These are phyloP conservation scores for Botrytis porri DNA, from an alignment of 2,329 filamentous ascomycete genomes.

Conservation along the genomic window DNA sequence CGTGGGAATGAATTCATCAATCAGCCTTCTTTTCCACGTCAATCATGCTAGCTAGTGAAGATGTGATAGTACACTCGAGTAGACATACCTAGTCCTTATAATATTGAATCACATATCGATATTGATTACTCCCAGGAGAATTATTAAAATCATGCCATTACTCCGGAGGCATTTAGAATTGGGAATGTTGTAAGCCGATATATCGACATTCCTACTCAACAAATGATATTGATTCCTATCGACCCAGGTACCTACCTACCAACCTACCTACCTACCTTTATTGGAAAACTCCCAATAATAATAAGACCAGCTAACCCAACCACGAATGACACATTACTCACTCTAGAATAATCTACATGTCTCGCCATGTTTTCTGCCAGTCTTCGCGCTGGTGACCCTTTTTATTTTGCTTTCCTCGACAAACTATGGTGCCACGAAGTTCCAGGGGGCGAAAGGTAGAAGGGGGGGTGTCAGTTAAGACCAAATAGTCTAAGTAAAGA, in stretches of 20 bases:
- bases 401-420: background rate
- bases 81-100: background rate
- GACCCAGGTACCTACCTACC: background rate
- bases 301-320: background rate
- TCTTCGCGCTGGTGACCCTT: background rate
- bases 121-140: background rate
- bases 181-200: background rate
- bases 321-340: conserved; percentile 1
- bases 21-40: background rate
- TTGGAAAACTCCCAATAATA: background rate
- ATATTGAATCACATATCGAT: background rate
- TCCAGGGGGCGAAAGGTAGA: background rate
- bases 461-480: background rate
- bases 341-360: background rate
- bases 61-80: no score
- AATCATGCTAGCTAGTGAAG: background rate
- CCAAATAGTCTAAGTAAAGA: no score
- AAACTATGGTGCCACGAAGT: conserved; percentile 8
- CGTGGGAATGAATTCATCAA: background rate
- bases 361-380: background rate
- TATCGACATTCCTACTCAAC: background rate
- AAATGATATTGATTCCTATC: background rate
- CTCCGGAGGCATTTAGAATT: background rate
- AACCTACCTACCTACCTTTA: background rate
- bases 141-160: background rate